Conservation (phyloP, 2,329 filamentous ascomycete species). For the Rhexocercosporidium sp. region DNA sequence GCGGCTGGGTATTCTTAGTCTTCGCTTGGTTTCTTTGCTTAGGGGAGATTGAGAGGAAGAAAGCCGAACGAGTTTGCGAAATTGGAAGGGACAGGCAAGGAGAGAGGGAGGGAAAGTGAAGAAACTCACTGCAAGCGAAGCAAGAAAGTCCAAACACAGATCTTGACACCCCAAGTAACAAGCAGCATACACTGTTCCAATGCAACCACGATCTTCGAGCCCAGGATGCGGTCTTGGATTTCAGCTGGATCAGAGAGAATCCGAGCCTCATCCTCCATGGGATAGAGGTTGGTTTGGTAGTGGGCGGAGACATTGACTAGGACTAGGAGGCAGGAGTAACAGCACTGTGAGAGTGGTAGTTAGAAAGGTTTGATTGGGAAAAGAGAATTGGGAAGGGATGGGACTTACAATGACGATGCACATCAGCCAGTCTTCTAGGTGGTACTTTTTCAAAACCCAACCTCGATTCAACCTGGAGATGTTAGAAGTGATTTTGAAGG, state of each 20-base stretch:
- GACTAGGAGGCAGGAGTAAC: slow-evolving; percentile 44
- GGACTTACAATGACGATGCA: slow-evolving; percentile 43
- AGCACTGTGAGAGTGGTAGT: slow-evolving; percentile 36
- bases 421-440: slow-evolving; percentile 47
- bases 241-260: slow-evolving; percentile 46
- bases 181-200: slow-evolving; percentile 55
- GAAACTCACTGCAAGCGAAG: slow-evolving; percentile 32
- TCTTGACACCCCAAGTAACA: slow-evolving; percentile 57
- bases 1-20: slow-evolving; percentile 11
- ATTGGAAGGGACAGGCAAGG: background rate
- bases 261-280: slow-evolving; percentile 41
- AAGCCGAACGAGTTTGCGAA: background rate
- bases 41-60: background rate
- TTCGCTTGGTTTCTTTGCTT: background rate
- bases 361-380: background rate
- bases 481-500: background rate
- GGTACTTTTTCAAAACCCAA: slow-evolving; percentile 26
- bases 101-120: background rate
- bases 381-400: background rate
- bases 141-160: slow-evolving; percentile 55
- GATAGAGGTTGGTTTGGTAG: slow-evolving; percentile 45
- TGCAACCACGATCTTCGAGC: slow-evolving; percentile 54
- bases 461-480: slow-evolving; percentile 26
- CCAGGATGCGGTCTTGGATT: slow-evolving; percentile 48
- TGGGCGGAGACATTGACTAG: slow-evolving; percentile 45